Evolutionary conservation across 2,329 filamentous ascomycete genomes (phyloP), one percentile per base, ranked within the genome.

Genomic region (Ophiostoma piceae): DNA sequence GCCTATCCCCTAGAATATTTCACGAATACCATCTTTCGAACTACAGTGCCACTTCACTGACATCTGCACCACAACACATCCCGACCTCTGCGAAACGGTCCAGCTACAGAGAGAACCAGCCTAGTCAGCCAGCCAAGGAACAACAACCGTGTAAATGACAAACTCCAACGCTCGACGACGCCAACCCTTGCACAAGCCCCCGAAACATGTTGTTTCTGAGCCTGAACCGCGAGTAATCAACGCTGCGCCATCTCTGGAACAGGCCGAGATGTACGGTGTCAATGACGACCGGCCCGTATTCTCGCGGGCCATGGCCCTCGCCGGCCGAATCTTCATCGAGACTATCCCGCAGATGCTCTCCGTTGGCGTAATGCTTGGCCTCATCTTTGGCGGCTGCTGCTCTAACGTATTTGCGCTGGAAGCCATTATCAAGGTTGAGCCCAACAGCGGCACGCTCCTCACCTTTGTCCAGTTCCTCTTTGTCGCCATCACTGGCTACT

Each of bases 381-480:
- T 98, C 74, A 98, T 99, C 71, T 97, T 99, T 79, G 95, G 95
- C 68, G 95, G 95, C 71, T 77, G 76, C 73, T 75, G 75, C 73
- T 74, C 77, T 75, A 78, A 96, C 89, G 92, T 97, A n/a, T 98
- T 96, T 80, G 92, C 94, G 57, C 84, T 99, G 70, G 95, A 99
- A 80, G 91, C 92, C 66, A 96, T 98, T 75, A 88, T 99, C 77
- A 96, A 95, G 91, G 89, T 92, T 77, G 92, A 96, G 78, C 90
- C 93, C 62, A 88, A 89, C 70, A 94, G 92, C 76, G 94, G 92
- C 71, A 91, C 93, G 51, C 89, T 94, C 67, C 86, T 93, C 76
- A 98, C 90, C 37, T 97, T 97, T 77, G 91, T 93, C 19, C 94
- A 94, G 80, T 97, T 95, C 78, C 80, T 92, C 74, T 90, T 96